Base-by-base conservation (phyloP, 345 rosid genomes). In the Moricandia moricandioides region DNA sequence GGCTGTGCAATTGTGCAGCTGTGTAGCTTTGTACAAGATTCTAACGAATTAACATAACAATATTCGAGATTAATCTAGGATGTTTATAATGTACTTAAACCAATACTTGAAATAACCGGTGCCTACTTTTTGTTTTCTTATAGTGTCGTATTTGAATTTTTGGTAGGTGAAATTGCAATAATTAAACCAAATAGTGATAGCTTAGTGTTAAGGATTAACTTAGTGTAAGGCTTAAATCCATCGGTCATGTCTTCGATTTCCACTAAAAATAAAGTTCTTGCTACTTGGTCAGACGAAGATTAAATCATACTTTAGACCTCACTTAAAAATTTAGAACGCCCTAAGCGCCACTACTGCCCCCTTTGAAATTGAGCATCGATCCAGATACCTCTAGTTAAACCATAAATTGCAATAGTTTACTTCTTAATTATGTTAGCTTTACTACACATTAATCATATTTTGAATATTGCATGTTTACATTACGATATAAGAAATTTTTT, bases 1-100 rank as follows among this genome's bases (percentile, higher is more conserved):
- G 12, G 12, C 26, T 52, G 64, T 52, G 70, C 39, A 73, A n/a
- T n/a, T n/a, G n/a, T n/a, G n/a, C n/a, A n/a, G 43, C 31, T 37
- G 14, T 37, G 62, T 54, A 29, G 30, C 30, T 51, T 52, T 54
- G 31, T 72, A 39, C 45, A 24, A 8, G 14, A 69, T 21, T 33
- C 13, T 55, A 55, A 56, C 37, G 27, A 39, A 45, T 13, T 68
- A 52, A 34, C 14, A 11, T 69, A 70, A 40, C 43, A 31, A 56
- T 35, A 34, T 65, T 65, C 34, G 7, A 43, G 52, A 63, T 58
- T 27, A 17, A 8, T 52, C 27, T 17, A 51, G 11, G 13, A 13
- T 11, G 13, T 26, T 5, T 26, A 39, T 24, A 26, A 56, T 55
- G 31, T 59, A 30, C 30, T n/a, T 7, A 59, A 14, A 57, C 34